Base-by-base conservation (phyloP, 805 yeast species). In the Pichia phayaonensis region DNA sequence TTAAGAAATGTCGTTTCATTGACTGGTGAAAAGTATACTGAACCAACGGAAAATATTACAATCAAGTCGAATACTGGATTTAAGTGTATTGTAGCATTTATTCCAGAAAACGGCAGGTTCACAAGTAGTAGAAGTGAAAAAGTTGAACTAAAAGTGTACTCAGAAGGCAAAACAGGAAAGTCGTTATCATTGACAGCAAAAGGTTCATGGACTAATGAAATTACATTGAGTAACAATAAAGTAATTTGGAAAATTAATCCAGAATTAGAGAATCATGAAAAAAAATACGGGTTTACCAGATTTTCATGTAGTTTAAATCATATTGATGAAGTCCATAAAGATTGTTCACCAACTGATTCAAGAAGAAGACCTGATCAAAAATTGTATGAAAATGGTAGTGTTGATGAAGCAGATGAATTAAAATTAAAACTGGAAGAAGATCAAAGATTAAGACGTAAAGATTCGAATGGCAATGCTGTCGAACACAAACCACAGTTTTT, bases 11-110 rank as follows among this genome's bases (percentile, higher is more conserved):
- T 94, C 44, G 81, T 94, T 59, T 53, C 59, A 3, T 46, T 59
- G 11, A 96, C 97, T 1, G 98, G 99, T 24, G 99, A 94, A 60
- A 86, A 89, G 64, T 94, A 90, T 65, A 74, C 88, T 15, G 99
- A 94, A 63, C 99, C 99, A 1, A 72, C 76, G 2, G 82, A 87
- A 18, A 67, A 81, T 3, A 73, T 88, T 53, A 79, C 83, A 0
- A 73, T 94, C 2, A 75, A 77, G 44, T 79, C 90, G 2, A 79
- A 88, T 2, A 71, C 70, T n/a, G 95, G 95, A 0, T 72, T 75
- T 40, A 79, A 73, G 54, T 87, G 96, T 0, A 73, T 76, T 3
- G 81, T 87, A 20, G 84, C 79, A 47, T 94, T 87, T 71, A 58
- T 59, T 20, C 84, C 88, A 53, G 74, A 81, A 44, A 85, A 90